Evolutionary conservation across 768 basidiomycete genomes (phyloP).

Genomic region (Mycena chlorophos): DNA sequence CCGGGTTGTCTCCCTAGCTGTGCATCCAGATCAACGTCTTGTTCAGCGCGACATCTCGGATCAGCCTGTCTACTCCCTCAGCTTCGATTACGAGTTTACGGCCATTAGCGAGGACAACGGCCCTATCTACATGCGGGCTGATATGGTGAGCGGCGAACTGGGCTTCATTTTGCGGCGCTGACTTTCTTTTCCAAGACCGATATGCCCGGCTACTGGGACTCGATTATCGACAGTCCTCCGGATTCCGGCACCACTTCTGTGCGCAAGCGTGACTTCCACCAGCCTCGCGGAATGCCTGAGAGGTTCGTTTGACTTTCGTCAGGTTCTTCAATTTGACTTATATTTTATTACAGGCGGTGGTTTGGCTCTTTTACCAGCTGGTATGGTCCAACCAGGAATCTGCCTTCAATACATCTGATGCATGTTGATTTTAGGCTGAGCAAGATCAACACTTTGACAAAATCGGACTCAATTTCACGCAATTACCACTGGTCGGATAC

Average conservation of each 20-base stretch:
- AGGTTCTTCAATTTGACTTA: background rate
- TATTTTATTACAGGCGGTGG: constrained; percentile 15
- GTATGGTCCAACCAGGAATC: constrained; percentile 1
- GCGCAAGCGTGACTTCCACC: too few relatives aligned
- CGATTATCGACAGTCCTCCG: constrained; percentile 21
- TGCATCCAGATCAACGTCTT: constrained; percentile 23
- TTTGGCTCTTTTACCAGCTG: constrained; percentile 24
- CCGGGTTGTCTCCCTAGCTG: constrained; percentile 21
- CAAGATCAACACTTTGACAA: constrained; percentile 20
- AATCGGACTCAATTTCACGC: constrained; percentile 5
- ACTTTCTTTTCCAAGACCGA: too few relatives aligned
- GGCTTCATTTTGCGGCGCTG: too few relatives aligned
- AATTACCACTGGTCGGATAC: constrained; percentile 23
- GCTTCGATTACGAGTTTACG: constrained; percentile 24
- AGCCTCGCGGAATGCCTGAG: too few relatives aligned
- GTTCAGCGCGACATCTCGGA: constrained; percentile 8
- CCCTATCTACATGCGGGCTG: constrained; percentile 10
- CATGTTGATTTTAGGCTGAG: constrained; percentile 7
- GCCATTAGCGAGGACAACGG: constrained; percentile 20
- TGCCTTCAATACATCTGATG: background rate
- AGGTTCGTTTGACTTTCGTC: constrained; percentile 8
- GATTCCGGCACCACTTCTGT: too few relatives aligned
- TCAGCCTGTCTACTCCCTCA: constrained; percentile 22
- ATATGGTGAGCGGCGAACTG: too few relatives aligned
- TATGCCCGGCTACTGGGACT: constrained; percentile 21